Evolutionary conservation across 2,329 filamentous ascomycete genomes (phyloP), one percentile per base, ranked within the genome.

Genomic region (Trichoderma koningiopsis): DNA sequence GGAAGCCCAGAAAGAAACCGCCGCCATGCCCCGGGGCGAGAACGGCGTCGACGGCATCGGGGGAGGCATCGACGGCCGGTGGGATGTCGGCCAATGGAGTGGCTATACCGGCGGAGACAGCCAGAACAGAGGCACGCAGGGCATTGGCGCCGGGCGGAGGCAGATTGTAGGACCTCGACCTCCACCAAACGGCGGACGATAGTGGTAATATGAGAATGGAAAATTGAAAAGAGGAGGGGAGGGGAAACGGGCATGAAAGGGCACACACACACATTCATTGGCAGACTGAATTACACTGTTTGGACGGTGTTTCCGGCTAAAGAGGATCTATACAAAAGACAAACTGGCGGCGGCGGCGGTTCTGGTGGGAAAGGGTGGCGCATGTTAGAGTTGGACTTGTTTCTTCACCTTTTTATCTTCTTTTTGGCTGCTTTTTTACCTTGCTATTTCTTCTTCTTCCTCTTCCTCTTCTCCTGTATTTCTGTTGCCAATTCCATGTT

Each of bases 161-260:
- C 91, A 92, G 82, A 94, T 95, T 78, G 89, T 92, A n/a, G 92
- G 92, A 13, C 92, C 92, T 0, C 83, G 91, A 76, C 91, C 91
- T 59, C 82, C 91, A 74, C 88, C 88, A 43, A 81, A 82, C 31
- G 71, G 75, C 24, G 75, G 76, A n/a, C 72, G 75, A 64, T 77
- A 71, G 72, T 66, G 55, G 52, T 4, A 4, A 16, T 5, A 16
- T 5, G 19, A 8, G 52, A 47, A 47, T 8, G 40, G 31, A 13
- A 24, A 3, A 53, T 35, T n/a, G n/a, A 2, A 27, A 27, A 35
- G 52, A n/a, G 24, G 5, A 47, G 22, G 6, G n/a, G 35, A 5
- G 11, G 35, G 8, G 3, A 33, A 24, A 29, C 40, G 40, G 40
- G n/a, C 11, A 43, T 43, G 11, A 16, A n/a, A 33, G 22, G 33